phyloP scores from a whole-genome alignment of 305 asterid genomes.

The Fraxinus velutina region DNA sequence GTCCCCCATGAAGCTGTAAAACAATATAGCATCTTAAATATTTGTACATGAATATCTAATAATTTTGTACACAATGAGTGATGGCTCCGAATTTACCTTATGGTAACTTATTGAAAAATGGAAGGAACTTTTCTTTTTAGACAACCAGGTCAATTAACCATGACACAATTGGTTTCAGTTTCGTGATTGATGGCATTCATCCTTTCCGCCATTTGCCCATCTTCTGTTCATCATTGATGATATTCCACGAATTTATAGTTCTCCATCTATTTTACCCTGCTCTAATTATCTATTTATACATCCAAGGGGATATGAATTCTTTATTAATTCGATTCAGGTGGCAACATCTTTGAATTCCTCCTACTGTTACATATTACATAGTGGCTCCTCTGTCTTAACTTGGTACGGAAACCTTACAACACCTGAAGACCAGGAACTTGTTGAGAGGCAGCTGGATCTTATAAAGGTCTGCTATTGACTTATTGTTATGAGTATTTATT shows the following conservation, averaged over 20 bases:
- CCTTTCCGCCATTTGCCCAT: neutral
- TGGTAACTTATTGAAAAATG: neutral
- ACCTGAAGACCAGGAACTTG: conserved; percentile 68
- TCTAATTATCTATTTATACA: conserved; percentile 1
- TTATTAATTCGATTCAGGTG: conserved; percentile 46
- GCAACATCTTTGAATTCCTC: conserved; percentile 72
- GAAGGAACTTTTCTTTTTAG: neutral
- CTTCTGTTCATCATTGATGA: neutral
- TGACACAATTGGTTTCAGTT: neutral
- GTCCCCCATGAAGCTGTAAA: neutral
- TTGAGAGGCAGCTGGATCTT: conserved; percentile 69
- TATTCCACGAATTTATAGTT: neutral
- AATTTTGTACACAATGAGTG: neutral
- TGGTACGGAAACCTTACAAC: conserved; percentile 78
- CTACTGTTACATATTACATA: conserved; percentile 66
- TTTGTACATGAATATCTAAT: neutral
- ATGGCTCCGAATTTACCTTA: neutral
- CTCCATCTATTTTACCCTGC: neutral
- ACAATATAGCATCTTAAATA: neutral
- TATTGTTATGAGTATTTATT: neutral
- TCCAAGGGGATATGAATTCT: neutral
- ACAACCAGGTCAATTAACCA: neutral
- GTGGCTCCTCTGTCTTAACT: conserved; percentile 50
- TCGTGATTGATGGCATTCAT: neutral
- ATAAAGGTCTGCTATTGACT: conserved; percentile 46